Percentiles rank a stretch among this genome's conserved stretches.
Conservation (phyloP, 1,284 basidiomycete genomes). For the Ceratobasidium sp. region DNA sequence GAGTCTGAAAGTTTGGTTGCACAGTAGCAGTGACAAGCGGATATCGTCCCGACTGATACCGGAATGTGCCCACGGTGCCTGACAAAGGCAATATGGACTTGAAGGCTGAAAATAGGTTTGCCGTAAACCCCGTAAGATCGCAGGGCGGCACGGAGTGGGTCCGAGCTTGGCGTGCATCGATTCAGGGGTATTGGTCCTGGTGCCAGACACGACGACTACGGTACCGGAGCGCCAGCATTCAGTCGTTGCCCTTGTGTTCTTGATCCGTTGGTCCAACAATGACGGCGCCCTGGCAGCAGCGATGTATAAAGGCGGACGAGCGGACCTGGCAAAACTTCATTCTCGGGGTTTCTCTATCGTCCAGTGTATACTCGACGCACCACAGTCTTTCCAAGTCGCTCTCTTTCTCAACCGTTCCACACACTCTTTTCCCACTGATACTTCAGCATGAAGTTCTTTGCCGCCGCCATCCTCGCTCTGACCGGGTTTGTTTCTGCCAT, state of each 20-base stretch:
- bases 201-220: background rate
- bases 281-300: background rate
- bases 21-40: background rate
- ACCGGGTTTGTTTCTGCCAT: background rate
- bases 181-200: background rate
- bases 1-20: too few species aligned
- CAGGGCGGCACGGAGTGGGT: background rate
- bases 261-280: background rate
- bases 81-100: background rate
- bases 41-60: background rate
- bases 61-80: background rate
- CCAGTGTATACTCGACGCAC: conserved; percentile 9
- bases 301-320: conserved; percentile 10
- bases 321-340: background rate
- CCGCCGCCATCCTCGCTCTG: conserved; percentile 22
- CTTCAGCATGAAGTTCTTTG: conserved; percentile 8
- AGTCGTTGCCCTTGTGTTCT: background rate
- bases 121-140: background rate
- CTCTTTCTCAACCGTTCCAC: background rate
- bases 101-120: background rate
- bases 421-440: conserved; percentile 8
- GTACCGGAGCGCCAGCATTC: background rate
- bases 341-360: background rate
- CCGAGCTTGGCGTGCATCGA: background rate
- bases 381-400: conserved; percentile 18